Evolutionary conservation across 2,329 filamentous ascomycete species (phyloP), one percentile per base, ranked within the genome.

Genomic region (Magnaporthiopsis rhizophila): DNA sequence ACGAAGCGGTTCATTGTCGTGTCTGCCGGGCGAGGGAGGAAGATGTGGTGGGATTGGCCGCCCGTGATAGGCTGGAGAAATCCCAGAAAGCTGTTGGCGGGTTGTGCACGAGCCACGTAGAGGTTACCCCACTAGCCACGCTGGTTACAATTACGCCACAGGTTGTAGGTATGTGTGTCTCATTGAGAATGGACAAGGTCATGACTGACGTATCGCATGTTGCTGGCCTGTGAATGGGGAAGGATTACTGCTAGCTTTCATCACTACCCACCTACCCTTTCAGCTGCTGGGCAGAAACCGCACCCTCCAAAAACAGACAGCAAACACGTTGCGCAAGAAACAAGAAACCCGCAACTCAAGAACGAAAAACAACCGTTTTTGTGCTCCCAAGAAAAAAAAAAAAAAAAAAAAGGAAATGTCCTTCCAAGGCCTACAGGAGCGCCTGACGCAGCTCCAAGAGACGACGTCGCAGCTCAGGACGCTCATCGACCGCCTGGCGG

Each of bases 1-100:
- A 96, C 85, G 80, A 91, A 95, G 74, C 88, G 87, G 66, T 90
- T 94, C 67, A 95, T 91, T 91, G 95, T 95, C 62, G 75, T 81
- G 73, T 36, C 7, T 57, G n/a, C 24, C n/a, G 45, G 15, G 15
- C 21, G 59, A 4, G 32, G 24, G 4, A 18, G 3, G 12, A 53
- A 34, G 45, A 59, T 53, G 45, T 4, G 45, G 21, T 21, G 11
- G 36, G 12, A 7, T 15, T 53, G 3, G 45, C 18, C 45, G 45
- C 15, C 11, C 24, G 24, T 24, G n/a, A 32, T 58, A 24, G 24
- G 45, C 12, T n/a, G 21, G 3, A 53, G 45, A 53, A 53, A 53
- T 53, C n/a, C 18, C 18, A n/a, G 45, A 53, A n/a, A 2, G 5
- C 45, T 18, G 45, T 21, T 53, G 9, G 45, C n/a, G n/a, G 45